Conservation (phyloP, 1,139 yeast species). For the Debaryomycetaceae sp. region DNA sequence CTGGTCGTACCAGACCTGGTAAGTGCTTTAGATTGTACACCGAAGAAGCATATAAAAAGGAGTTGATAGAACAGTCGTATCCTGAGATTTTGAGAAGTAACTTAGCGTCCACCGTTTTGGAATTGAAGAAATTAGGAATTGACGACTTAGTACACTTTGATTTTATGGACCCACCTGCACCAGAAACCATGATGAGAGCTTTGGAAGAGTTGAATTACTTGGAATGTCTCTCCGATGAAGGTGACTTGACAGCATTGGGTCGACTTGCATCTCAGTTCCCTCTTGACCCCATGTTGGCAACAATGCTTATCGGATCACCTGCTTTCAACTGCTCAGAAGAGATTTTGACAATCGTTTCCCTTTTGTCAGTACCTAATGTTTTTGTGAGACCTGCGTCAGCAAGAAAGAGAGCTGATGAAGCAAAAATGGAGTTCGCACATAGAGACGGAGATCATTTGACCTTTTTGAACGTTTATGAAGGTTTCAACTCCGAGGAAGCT, state of each 20-base stretch:
- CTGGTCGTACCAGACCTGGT: conserved; percentile 99
- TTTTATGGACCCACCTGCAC: conserved; percentile 99
- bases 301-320: conserved; percentile 83
- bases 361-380: conserved; percentile 90
- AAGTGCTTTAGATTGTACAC: conserved; percentile 95
- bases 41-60: conserved; percentile 94
- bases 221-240: conserved; percentile 88
- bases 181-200: conserved; percentile 99
- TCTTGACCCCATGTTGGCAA: conserved; percentile 92
- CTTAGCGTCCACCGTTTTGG: conserved; percentile 86
- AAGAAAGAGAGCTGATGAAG: conserved; percentile 87
- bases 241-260: conserved; percentile 85
- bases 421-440: conserved; percentile 83
- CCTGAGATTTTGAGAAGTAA: conserved; percentile 94
- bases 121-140: conserved; percentile 87
- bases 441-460: conserved; percentile 96
- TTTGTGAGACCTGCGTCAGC: conserved; percentile 91
- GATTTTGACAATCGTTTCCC: conserved; percentile 81
- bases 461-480: conserved; percentile 82
- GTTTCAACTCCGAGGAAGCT: conserved; percentile 73
- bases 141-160: conserved; percentile 97
- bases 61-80: conserved; percentile 88
- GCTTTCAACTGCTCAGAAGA: conserved; percentile 87
- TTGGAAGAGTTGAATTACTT: conserved; percentile 90
- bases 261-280: conserved; percentile 91